A percentile compares a stretch with the other conserved stretches of the same genome.
Evolutionary conservation across 164 flowering plant genomes (phyloP).

Genomic region (Stephania yunnanensis): DNA sequence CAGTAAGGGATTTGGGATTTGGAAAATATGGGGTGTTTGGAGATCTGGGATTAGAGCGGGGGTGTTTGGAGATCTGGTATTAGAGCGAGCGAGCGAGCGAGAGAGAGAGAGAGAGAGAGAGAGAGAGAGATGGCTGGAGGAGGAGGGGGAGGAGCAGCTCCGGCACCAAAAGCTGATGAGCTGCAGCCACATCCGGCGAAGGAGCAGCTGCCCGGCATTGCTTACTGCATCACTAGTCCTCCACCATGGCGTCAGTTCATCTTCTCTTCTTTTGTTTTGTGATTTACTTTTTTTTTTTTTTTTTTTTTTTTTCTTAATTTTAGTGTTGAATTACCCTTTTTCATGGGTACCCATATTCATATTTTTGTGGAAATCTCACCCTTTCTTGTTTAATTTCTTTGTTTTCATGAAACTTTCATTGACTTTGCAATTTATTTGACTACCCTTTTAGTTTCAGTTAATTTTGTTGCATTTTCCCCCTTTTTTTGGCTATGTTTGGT

Average conservation of each 20-base stretch:
- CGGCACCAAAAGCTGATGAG: conserved; percentile 63
- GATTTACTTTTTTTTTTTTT: not conserved
- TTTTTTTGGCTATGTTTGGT: not conserved
- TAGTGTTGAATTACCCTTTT: not conserved
- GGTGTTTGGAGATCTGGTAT: too few relatives aligned
- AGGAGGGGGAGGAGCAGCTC: conserved; percentile 54
- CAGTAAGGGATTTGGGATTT: conserved; percentile 15
- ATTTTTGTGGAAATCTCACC: not conserved
- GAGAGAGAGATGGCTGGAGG: conserved; percentile 28
- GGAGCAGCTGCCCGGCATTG: conserved; percentile 54
- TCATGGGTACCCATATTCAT: not conserved
- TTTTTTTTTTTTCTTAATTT: not conserved
- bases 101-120: not conserved
- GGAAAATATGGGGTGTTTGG: not conserved
- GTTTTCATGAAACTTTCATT: not conserved
- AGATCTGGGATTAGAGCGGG: not conserved
- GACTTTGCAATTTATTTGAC: not conserved
- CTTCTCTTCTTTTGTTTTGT: not conserved
- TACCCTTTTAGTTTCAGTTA: not conserved
- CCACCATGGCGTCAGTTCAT: conserved; percentile 70
- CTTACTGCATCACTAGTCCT: conserved; percentile 71
- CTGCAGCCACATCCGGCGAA: conserved; percentile 62
- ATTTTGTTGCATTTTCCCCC: not conserved
- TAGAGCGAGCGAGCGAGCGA: not conserved
- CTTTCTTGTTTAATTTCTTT: not conserved